A percentile compares a stretch with the other conserved stretches of the same genome.
These are phyloP conservation scores for Cystobasidium ongulense DNA, from an alignment of 768 basidiomycete genomes.

Conservation along the genomic window DNA sequence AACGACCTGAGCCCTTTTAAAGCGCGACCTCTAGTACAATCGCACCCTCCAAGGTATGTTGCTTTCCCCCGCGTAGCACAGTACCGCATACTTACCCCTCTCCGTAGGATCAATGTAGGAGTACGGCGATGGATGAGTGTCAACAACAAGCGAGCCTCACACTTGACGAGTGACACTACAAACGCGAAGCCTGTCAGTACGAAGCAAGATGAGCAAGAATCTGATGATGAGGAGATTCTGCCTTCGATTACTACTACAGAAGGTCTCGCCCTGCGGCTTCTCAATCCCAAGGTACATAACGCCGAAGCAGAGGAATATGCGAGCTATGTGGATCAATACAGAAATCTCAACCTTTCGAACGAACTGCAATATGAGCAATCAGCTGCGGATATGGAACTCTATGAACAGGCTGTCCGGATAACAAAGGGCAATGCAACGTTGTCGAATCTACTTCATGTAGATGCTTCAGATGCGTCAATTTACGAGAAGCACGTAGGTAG, in stretches of 20 bases:
- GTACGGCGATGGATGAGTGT: not conserved
- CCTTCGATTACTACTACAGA: conserved; percentile 34
- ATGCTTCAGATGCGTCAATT: not conserved
- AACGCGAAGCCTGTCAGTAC: not conserved
- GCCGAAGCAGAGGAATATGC: conserved; percentile 41
- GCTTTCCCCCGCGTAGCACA: conserved; percentile 48
- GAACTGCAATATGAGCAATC: conserved; percentile 34
- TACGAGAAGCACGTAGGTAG: conserved; percentile 10
- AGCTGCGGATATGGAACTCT: conserved; percentile 7
- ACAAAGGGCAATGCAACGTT: not conserved
- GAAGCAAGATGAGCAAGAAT: not conserved
- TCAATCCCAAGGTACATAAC: conserved; percentile 34
- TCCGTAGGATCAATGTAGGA: not conserved
- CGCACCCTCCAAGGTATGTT: conserved; percentile 1
- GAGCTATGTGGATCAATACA: conserved; percentile 37
- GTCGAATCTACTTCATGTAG: not conserved
- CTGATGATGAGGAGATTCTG: not conserved
- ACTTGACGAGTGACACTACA: not conserved
- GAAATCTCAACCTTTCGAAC: conserved; percentile 30
- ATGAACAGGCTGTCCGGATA: not conserved
- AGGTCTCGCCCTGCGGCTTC: conserved; percentile 30
- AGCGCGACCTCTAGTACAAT: not conserved
- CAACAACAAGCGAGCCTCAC: not conserved
- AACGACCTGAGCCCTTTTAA: not conserved
- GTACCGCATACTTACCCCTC: conserved; percentile 46